These are phyloP conservation scores for Pichia sp. DNA, from an alignment of 1,139 yeast species.

Conservation along the genomic window DNA sequence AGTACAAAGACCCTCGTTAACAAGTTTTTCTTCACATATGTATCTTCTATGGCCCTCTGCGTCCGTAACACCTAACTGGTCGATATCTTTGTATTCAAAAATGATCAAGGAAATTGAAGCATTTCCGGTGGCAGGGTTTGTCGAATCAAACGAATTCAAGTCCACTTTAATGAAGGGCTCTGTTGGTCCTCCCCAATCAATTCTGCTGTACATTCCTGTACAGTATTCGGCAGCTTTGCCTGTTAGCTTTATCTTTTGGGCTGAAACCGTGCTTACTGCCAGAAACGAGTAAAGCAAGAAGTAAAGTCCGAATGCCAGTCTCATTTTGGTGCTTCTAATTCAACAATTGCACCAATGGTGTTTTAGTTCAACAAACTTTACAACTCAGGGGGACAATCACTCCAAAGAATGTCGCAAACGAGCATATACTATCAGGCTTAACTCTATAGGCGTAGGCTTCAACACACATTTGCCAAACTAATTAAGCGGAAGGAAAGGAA, in stretches of 20 bases:
- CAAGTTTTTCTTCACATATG: conserved; percentile 73
- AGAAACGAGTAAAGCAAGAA: conserved; percentile 5
- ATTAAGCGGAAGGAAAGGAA: background rate
- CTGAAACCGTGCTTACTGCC: conserved; percentile 18
- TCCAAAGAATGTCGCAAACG: too few relatives aligned
- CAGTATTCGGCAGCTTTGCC: conserved; percentile 60
- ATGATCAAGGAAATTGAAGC: conserved; percentile 61
- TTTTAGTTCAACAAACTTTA: too few relatives aligned
- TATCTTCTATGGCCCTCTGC: conserved; percentile 42
- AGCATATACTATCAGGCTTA: too few relatives aligned
- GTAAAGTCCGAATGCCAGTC: background rate
- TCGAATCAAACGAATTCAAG: conserved; percentile 31
- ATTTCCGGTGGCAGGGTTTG: conserved; percentile 33
- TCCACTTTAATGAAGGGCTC: conserved; percentile 54
- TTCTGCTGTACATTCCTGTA: conserved; percentile 82
- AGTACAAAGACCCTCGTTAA: conserved; percentile 54
- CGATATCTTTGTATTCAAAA: conserved; percentile 79
- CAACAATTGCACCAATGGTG: background rate
- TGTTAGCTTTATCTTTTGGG: conserved; percentile 38
- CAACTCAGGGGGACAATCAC: too few relatives aligned
- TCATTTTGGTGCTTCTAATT: conserved; percentile 4
- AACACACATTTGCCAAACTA: background rate
- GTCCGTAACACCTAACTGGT: conserved; percentile 53
- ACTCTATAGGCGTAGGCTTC: background rate
- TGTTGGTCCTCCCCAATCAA: conserved; percentile 79